Evolutionary conservation across 164 flowering plant genomes (phyloP).

Genomic region (Tetrastigma voinierianum): DNA sequence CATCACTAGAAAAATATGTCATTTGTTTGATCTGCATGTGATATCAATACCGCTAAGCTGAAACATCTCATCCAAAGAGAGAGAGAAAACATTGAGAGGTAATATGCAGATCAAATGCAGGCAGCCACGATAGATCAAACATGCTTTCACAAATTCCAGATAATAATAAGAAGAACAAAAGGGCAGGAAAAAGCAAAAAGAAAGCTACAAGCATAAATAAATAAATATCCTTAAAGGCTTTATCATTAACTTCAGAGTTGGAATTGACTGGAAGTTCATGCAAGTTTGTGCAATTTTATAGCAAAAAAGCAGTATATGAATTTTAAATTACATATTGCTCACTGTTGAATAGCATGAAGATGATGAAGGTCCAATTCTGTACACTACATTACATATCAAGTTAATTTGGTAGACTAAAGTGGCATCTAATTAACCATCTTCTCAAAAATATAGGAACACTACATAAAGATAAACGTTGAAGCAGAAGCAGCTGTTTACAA

Average conservation of each 20-base stretch:
- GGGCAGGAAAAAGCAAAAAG: not conserved
- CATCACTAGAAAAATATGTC: constrained; percentile 42
- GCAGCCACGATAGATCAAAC: not conserved
- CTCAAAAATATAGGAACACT: too few relatives aligned
- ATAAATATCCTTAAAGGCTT: not conserved
- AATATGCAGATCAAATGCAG: not conserved
- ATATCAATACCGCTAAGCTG: constrained; percentile 47
- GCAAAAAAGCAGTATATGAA: not conserved
- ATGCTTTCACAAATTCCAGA: too few relatives aligned
- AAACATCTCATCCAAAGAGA: constrained; percentile 46
- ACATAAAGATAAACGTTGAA: too few relatives aligned
- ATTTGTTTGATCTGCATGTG: constrained; percentile 44
- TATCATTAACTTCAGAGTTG: not conserved
- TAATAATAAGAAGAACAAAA: too few relatives aligned
- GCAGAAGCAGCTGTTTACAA: too few relatives aligned
- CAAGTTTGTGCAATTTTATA: not conserved
- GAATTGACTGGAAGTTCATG: not conserved
- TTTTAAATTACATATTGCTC: too few relatives aligned
- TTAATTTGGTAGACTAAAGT: too few relatives aligned
- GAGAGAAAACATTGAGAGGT: not conserved
- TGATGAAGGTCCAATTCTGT: too few relatives aligned
- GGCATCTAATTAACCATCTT: too few relatives aligned
- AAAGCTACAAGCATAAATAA: not conserved
- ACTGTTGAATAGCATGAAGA: too few relatives aligned
- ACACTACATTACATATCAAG: too few relatives aligned